Conservation (phyloP, 2,329 filamentous ascomycete species). For the Graphilbum fragrans region DNA sequence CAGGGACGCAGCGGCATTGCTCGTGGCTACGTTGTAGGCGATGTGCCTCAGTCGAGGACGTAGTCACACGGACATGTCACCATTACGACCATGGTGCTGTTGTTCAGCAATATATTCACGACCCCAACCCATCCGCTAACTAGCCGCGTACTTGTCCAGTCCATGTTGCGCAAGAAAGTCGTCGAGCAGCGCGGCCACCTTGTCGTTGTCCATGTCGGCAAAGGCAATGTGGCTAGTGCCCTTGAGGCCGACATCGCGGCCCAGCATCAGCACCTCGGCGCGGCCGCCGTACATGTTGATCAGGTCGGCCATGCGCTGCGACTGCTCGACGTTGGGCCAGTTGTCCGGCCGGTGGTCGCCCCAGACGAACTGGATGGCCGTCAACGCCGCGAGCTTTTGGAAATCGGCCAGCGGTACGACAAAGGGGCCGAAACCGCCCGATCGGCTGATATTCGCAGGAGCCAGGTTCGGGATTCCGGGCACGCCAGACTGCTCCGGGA, state of each 20-base stretch:
- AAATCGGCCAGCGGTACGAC: constrained; percentile 14
- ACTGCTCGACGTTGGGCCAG: constrained; percentile 7
- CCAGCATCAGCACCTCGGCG: constrained; percentile 15
- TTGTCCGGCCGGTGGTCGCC: constrained; percentile 12
- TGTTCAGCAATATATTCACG: too few species aligned
- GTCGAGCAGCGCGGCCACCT: constrained; percentile 14
- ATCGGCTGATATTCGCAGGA: too few species aligned
- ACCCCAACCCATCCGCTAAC: not conserved
- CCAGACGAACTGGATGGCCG: constrained; percentile 16
- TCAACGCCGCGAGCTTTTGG: constrained; percentile 14
- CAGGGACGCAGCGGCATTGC: constrained; percentile 82
- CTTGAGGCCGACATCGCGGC: constrained; percentile 11
- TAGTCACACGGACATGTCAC: too few species aligned
- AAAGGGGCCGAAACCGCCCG: constrained; percentile 12
- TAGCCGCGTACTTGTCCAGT: constrained; percentile 10
- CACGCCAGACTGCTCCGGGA: constrained; percentile 10
- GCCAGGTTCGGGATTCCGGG: constrained; percentile 1
- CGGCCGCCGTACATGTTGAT: constrained; percentile 15
- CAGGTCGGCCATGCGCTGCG: constrained; percentile 10
- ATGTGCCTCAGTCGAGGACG: constrained; percentile 15
- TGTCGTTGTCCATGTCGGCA: constrained; percentile 15
- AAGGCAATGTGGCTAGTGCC: constrained; percentile 15
- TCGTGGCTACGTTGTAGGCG: constrained; percentile 72
- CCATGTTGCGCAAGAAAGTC: constrained; percentile 10
- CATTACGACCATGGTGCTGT: not conserved